A percentile compares a stretch with the other conserved stretches of the same genome.
Evolutionary conservation across 2,329 filamentous ascomycete species (phyloP).

Genomic region (Xylaria multiplex): DNA sequence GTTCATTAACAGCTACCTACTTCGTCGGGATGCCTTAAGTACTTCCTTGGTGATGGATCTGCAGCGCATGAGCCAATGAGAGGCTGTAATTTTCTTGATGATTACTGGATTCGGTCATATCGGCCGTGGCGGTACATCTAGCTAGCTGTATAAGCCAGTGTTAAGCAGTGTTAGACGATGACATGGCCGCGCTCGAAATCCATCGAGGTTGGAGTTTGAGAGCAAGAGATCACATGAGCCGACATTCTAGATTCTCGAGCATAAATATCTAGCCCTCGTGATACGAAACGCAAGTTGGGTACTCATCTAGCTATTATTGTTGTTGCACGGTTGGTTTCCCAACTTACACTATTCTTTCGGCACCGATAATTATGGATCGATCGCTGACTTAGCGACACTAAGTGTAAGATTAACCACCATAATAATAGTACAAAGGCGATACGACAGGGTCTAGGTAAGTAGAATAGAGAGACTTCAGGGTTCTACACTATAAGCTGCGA

Average conservation of each 20-base stretch:
- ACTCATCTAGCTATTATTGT: neutral
- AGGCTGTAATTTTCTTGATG: conserved; percentile 14
- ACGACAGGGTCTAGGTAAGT: too few species aligned
- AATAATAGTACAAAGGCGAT: neutral
- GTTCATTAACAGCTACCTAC: too few species aligned
- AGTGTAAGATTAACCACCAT: too few species aligned
- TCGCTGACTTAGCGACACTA: too few species aligned
- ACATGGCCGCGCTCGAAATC: neutral
- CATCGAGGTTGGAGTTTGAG: neutral
- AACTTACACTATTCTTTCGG: too few species aligned
- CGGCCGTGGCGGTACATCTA: neutral
- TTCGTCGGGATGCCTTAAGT: too few species aligned
- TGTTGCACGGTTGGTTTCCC: conserved; percentile 1
- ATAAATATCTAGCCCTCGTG: neutral
- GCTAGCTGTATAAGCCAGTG: neutral
- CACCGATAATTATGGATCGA: too few species aligned
- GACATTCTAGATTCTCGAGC: neutral
- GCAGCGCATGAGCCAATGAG: conserved; percentile 26
- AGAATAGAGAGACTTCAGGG: neutral
- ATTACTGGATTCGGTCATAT: conserved; percentile 33
- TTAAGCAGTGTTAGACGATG: neutral
- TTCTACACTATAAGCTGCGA: neutral
- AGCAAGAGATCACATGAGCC: neutral
- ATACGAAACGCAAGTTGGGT: conserved; percentile 2
- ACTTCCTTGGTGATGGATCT: neutral